Evolutionary conservation across 169 alveolate genomes (phyloP).

Genomic region (Miamiensis avidus): DNA sequence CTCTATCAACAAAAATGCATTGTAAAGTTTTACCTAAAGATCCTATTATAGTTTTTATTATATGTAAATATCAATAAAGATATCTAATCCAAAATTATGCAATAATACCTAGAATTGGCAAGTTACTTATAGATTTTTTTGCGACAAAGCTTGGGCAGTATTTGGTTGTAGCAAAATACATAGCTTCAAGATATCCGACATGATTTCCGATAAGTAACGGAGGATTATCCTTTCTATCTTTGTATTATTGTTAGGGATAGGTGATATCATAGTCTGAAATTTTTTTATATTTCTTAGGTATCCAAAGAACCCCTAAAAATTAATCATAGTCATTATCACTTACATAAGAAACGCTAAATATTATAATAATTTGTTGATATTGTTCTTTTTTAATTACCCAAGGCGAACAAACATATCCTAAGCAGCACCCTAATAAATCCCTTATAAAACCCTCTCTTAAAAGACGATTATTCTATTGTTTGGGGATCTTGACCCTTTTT

Average conservation of each 20-base stretch:
- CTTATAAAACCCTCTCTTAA: no score
- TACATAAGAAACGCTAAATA: no score
- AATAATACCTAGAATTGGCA: slow-evolving; percentile 17
- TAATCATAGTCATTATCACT: not conserved
- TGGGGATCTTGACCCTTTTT: not conserved
- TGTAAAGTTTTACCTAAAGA: slow-evolving; percentile 33
- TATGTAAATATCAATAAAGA: not conserved
- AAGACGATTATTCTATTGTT: not conserved
- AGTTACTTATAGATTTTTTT: slow-evolving; percentile 16
- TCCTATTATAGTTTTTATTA: no score
- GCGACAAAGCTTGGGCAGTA: slow-evolving; percentile 35
- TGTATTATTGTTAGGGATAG: slow-evolving; percentile 7
- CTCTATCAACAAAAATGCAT: slow-evolving; percentile 69
- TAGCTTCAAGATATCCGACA: slow-evolving; percentile 35
- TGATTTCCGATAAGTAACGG: slow-evolving; percentile 42
- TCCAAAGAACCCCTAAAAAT: slow-evolving; percentile 5
- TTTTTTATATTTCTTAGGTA: slow-evolving; percentile 4
- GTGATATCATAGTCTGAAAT: slow-evolving; percentile 26
- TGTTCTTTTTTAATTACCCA: no score
- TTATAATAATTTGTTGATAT: no score
- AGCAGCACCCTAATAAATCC: no score
- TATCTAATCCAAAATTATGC: no score
- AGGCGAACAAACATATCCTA: no score
- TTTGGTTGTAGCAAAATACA: slow-evolving; percentile 13
- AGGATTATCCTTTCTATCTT: slow-evolving; percentile 8